These are phyloP conservation scores for Xylaria cubensis DNA, from an alignment of 495 filamentous ascomycete genomes.

Conservation along the genomic window DNA sequence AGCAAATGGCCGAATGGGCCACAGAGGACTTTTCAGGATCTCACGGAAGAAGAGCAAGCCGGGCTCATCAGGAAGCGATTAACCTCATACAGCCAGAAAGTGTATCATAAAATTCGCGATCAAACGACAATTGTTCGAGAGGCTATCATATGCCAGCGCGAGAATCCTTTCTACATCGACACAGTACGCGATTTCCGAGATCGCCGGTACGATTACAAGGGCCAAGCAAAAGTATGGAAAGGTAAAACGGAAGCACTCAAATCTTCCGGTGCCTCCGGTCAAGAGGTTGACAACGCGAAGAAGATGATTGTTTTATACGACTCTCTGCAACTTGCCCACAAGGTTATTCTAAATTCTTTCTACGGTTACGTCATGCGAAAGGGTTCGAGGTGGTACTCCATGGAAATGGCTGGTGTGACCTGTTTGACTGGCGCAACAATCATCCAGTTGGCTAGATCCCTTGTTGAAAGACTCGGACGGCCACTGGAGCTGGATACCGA, in stretches of 20 bases:
- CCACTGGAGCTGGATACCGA: constrained; percentile 98
- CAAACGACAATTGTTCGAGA: constrained; percentile 91
- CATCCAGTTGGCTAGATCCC: constrained; percentile 93
- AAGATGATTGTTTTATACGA: constrained; percentile 99
- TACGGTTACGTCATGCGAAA: constrained; percentile 99
- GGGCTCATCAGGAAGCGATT: constrained; percentile 82
- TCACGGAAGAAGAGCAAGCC: constrained; percentile 84
- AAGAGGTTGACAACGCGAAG: constrained; percentile 90
- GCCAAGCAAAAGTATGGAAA: constrained; percentile 98
- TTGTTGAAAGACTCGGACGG: constrained; percentile 92
- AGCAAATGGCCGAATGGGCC: constrained; percentile 72
- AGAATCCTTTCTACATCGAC: constrained; percentile 98
- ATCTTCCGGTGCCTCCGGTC: constrained; percentile 72
- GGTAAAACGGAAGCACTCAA: constrained; percentile 89
- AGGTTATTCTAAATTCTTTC: constrained; percentile 99
- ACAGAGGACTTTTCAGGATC: constrained; percentile 77
- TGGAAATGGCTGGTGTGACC: constrained; percentile 99
- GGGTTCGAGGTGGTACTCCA: constrained; percentile 97
- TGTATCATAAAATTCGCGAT: constrained; percentile 99
- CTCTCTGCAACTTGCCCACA: constrained; percentile 95
- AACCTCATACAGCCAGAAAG: constrained; percentile 94
- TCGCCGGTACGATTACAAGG: constrained; percentile 97
- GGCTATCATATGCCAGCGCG: constrained; percentile 96
- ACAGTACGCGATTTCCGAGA: constrained; percentile 96
- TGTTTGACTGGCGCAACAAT: constrained; percentile 96